These are phyloP conservation scores for Apiospora rasikravindrae DNA, from an alignment of 2,329 filamentous ascomycete species.

Conservation along the genomic window DNA sequence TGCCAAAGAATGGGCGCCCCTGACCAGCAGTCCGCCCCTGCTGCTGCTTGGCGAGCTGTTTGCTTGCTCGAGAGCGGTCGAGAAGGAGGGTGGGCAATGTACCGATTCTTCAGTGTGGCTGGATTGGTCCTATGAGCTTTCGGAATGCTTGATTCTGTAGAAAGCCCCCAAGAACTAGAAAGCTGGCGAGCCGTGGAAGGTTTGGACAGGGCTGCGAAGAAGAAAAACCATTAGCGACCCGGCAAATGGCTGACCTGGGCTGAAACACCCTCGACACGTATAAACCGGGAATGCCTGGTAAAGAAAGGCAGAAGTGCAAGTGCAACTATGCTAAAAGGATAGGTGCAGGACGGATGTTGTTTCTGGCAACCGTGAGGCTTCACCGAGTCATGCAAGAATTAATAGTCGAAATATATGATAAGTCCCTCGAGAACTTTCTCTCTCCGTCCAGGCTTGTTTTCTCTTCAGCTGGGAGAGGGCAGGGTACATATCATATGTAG, in stretches of 20 bases:
- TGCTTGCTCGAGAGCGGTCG: neutral
- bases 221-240: slow-evolving; percentile 1
- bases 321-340: slow-evolving; percentile 10
- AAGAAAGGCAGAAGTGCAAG: neutral
- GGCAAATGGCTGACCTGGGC: slow-evolving; percentile 1
- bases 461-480: neutral
- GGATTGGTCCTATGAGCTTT: slow-evolving; percentile 13
- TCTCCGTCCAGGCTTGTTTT: neutral
- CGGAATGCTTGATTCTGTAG: slow-evolving; percentile 1
- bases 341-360: slow-evolving; percentile 9
- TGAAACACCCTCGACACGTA: slow-evolving; percentile 11
- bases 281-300: neutral
- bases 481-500: slow-evolving; percentile 1
- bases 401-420: neutral
- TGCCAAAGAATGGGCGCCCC: neutral
- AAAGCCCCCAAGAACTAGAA: neutral
- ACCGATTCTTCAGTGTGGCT: slow-evolving; percentile 12
- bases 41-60: neutral
- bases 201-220: slow-evolving; percentile 9
- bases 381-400: slow-evolving; percentile 9
- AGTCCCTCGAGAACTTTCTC: neutral
- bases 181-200: neutral
- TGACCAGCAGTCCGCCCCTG: slow-evolving; percentile 14
- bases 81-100: slow-evolving; percentile 1
- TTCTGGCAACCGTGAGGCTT: neutral